Percentiles rank a stretch among this genome's conserved stretches.
Conservation (phyloP, 1,139 yeast species). For the Candida freyschussii region DNA sequence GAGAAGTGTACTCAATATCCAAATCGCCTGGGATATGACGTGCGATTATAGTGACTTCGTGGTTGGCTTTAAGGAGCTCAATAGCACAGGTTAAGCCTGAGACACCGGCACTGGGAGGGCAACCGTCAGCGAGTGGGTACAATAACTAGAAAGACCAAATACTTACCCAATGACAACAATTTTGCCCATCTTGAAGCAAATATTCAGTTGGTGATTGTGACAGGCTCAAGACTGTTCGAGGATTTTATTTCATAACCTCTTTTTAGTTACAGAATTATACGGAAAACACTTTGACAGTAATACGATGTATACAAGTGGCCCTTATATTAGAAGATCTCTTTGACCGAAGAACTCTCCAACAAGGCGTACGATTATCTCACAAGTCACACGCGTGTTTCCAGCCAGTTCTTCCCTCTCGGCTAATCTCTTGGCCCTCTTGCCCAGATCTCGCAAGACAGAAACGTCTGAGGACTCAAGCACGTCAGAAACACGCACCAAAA, state of each 20-base stretch:
- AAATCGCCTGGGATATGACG: slow-evolving; percentile 52
- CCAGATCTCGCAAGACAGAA: slow-evolving; percentile 19
- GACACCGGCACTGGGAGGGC: slow-evolving; percentile 47
- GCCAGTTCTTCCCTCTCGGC: slow-evolving; percentile 7
- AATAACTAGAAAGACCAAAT: background rate
- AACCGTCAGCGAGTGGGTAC: background rate
- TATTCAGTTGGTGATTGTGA: too few relatives aligned
- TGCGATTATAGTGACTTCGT: slow-evolving; percentile 44
- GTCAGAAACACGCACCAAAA: slow-evolving; percentile 15
- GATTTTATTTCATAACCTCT: too few relatives aligned
- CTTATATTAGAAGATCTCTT: slow-evolving; percentile 13
- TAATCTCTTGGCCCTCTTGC: slow-evolving; percentile 13
- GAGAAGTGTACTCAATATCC: slow-evolving; percentile 50
- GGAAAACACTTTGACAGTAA: too few relatives aligned
- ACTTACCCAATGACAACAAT: slow-evolving; percentile 20
- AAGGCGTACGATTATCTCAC: slow-evolving; percentile 11
- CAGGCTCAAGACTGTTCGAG: too few relatives aligned
- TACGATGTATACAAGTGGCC: too few relatives aligned
- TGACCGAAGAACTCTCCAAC: slow-evolving; percentile 19
- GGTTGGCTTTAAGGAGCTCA: slow-evolving; percentile 39
- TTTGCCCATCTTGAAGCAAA: slow-evolving; percentile 11
- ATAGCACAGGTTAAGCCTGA: slow-evolving; percentile 60
- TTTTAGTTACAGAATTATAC: too few relatives aligned
- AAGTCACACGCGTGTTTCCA: slow-evolving; percentile 8
- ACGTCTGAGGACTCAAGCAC: slow-evolving; percentile 18